These are phyloP conservation scores for Phylloporus sp. DNA, from an alignment of 768 basidiomycete genomes.

Conservation along the genomic window DNA sequence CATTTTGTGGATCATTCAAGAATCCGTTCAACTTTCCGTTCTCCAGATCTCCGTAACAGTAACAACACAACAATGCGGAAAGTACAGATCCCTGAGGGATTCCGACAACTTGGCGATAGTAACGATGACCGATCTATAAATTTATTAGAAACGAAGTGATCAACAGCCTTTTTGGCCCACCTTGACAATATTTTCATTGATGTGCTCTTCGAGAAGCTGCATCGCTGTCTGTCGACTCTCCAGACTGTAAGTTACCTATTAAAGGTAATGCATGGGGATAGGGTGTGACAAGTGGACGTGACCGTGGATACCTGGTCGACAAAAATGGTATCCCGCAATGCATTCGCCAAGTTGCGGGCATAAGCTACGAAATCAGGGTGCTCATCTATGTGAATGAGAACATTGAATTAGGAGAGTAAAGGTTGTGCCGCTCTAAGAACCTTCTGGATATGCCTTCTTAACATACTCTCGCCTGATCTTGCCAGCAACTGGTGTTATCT, in stretches of 20 bases:
- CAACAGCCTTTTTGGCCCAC: slow-evolving; percentile 31
- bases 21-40: slow-evolving; percentile 37
- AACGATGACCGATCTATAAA: slow-evolving; percentile 69
- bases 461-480: slow-evolving; percentile 54
- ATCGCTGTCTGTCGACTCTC: slow-evolving; percentile 56
- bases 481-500: slow-evolving; percentile 54
- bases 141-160: not conserved
- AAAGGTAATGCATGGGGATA: not conserved
- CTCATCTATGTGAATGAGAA: slow-evolving; percentile 50
- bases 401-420: not conserved
- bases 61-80: slow-evolving; percentile 89
- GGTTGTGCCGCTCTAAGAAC: slow-evolving; percentile 32
- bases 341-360: slow-evolving; percentile 62
- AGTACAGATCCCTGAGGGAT: slow-evolving; percentile 98
- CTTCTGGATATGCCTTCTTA: slow-evolving; percentile 64
- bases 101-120: slow-evolving; percentile 86
- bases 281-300: not conserved
- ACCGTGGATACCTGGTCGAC: slow-evolving; percentile 65
- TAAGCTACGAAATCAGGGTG: slow-evolving; percentile 68
- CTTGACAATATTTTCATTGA: slow-evolving; percentile 90
- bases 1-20: slow-evolving; percentile 55
- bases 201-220: slow-evolving; percentile 80
- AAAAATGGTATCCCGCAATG: slow-evolving; percentile 74
- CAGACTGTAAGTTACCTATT: slow-evolving; percentile 52
- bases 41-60: slow-evolving; percentile 94